Conservation (phyloP, 352 stramenopile genomes). For the Phytophthora nicotianae region DNA sequence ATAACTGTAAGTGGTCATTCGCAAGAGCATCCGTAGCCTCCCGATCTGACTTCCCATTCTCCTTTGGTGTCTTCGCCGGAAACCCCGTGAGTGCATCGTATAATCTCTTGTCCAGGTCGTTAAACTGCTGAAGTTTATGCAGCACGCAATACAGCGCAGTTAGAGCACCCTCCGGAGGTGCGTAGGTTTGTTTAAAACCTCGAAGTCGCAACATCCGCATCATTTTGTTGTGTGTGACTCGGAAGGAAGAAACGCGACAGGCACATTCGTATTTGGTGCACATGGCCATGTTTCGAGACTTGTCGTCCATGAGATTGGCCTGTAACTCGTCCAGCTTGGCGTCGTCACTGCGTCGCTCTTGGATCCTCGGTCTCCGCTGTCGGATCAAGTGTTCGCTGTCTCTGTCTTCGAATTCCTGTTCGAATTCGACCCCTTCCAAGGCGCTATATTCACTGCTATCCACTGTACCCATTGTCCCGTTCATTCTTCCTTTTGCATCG, state of each 20-base stretch:
- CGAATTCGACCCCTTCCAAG: conserved; percentile 18
- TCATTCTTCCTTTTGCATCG: conserved; percentile 5
- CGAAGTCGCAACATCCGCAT: conserved; percentile 60
- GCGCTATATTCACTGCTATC: conserved; percentile 36
- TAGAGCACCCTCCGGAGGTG: conserved; percentile 37
- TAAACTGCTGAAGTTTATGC: conserved; percentile 67
- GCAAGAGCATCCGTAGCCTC: conserved; percentile 26
- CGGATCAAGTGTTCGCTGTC: conserved; percentile 17
- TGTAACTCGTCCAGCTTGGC: conserved; percentile 59
- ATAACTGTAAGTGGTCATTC: conserved; percentile 39
- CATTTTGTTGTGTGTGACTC: conserved; percentile 62
- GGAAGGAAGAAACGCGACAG: conserved; percentile 75
- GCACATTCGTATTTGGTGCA: conserved; percentile 71
- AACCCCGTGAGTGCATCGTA: conserved; percentile 61
- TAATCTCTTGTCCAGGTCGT: conserved; percentile 73
- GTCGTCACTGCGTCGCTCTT: conserved; percentile 20
- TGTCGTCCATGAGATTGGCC: conserved; percentile 75
- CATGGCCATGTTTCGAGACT: conserved; percentile 65
- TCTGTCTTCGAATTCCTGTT: conserved; percentile 20
- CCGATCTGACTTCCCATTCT: conserved; percentile 9
- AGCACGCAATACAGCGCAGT: conserved; percentile 73
- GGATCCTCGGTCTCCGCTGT: conserved; percentile 18
- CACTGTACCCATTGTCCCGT: conserved; percentile 13
- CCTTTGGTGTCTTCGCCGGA: conserved; percentile 2
- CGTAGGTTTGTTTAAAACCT: conserved; percentile 53